These are phyloP conservation scores for Cryptococcus sp. DNA, from an alignment of 1,284 basidiomycete species.

Conservation along the genomic window DNA sequence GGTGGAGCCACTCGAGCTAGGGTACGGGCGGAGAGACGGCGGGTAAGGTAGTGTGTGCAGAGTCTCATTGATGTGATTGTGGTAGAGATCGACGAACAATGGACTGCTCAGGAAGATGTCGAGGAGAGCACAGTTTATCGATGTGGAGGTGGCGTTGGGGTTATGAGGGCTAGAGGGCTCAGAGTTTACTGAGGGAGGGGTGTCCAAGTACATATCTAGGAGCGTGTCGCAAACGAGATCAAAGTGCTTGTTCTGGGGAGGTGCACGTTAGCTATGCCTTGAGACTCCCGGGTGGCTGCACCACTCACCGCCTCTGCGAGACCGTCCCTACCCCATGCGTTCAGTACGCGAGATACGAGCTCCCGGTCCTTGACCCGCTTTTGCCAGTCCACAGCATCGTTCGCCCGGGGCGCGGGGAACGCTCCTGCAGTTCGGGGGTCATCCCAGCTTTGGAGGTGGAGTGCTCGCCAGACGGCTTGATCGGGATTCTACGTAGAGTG, in stretches of 20 bases:
- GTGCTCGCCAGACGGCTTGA: slow-evolving; percentile 39
- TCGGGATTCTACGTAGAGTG: slow-evolving; percentile 41
- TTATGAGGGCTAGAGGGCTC: neutral
- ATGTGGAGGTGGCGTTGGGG: slow-evolving; percentile 3
- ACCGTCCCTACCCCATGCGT: slow-evolving; percentile 18
- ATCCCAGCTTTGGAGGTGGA: slow-evolving; percentile 33
- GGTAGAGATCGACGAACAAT: slow-evolving; percentile 25
- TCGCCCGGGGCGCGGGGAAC: neutral
- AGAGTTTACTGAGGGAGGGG: slow-evolving; percentile 14
- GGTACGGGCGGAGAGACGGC: neutral
- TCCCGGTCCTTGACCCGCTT: slow-evolving; percentile 28
- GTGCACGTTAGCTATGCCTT: neutral
- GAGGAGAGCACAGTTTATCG: slow-evolving; percentile 22
- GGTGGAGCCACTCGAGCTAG: neutral
- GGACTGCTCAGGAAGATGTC: slow-evolving; percentile 20
- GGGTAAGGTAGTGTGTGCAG: too few relatives aligned
- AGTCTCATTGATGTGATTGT: slow-evolving; percentile 3
- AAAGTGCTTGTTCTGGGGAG: slow-evolving; percentile 15
- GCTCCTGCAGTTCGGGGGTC: slow-evolving; percentile 31
- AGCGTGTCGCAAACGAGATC: slow-evolving; percentile 29
- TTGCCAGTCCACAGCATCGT: slow-evolving; percentile 28
- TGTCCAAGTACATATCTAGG: slow-evolving; percentile 33
- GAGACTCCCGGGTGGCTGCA: neutral
- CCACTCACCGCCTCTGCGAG: slow-evolving; percentile 24
- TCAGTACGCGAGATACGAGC: slow-evolving; percentile 26